These are phyloP conservation scores for Actinomucor elegans DNA, from an alignment of 371 early-diverging fungal species.

Conservation along the genomic window DNA sequence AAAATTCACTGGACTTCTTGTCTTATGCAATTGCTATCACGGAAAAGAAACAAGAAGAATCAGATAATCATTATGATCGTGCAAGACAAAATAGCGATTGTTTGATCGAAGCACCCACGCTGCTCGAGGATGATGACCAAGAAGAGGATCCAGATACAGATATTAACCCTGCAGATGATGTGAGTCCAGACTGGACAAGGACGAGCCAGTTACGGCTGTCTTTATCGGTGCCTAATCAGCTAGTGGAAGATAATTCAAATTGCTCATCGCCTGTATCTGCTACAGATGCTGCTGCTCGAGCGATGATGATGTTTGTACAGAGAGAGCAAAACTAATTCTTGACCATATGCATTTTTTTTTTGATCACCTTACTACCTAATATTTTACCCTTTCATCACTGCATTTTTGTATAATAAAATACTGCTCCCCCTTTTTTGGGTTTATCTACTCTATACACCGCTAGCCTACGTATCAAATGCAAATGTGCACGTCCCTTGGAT, in stretches of 20 bases:
- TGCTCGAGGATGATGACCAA: neutral
- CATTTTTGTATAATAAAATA: too few relatives aligned
- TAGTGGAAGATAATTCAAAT: neutral
- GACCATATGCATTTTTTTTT: too few relatives aligned
- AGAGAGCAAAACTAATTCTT: neutral
- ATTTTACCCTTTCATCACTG: too few relatives aligned
- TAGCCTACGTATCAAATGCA: too few relatives aligned
- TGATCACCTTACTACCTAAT: too few relatives aligned
- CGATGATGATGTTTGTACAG: conserved; percentile 39
- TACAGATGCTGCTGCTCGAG: conserved; percentile 35
- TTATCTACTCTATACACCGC: too few relatives aligned
- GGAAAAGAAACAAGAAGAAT: conserved; percentile 9
- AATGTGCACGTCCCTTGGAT: too few relatives aligned
- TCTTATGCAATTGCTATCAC: conserved; percentile 46
- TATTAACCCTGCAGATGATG: conserved; percentile 47
- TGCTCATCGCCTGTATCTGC: conserved; percentile 16
- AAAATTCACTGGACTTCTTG: conserved; percentile 31
- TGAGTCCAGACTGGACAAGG: conserved; percentile 41
- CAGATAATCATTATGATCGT: conserved; percentile 8
- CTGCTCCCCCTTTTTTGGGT: too few relatives aligned
- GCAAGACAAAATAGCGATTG: conserved; percentile 18
- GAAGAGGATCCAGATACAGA: conserved; percentile 20
- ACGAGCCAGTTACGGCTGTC: conserved; percentile 5
- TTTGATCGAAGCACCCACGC: conserved; percentile 6
- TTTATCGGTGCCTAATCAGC: conserved; percentile 1